These are phyloP conservation scores for Irineochytrium annulatum DNA, from an alignment of 192 early-diverging fungal genomes.

Conservation along the genomic window DNA sequence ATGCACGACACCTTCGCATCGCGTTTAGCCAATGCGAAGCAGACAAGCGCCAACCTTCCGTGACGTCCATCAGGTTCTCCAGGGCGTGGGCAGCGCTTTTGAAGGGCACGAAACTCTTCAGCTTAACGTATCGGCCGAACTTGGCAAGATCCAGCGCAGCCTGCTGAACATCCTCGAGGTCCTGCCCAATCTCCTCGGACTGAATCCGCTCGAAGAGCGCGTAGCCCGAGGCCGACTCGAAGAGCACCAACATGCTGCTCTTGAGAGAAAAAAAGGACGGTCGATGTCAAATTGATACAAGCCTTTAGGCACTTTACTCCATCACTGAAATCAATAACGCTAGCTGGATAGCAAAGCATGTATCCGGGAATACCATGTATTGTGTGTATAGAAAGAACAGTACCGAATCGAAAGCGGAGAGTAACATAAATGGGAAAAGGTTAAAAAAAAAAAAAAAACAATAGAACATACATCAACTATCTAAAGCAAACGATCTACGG, in stretches of 20 bases:
- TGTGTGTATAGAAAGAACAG: no score
- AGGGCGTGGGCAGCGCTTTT: constrained; percentile 94
- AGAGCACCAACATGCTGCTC: constrained; percentile 65
- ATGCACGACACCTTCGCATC: constrained; percentile 71
- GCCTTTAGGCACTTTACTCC: no score
- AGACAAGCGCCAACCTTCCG: constrained; percentile 72
- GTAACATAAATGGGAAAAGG: no score
- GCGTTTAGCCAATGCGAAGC: neutral
- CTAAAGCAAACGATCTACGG: no score
- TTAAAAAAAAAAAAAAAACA: no score
- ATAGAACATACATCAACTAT: no score
- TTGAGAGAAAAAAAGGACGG: no score
- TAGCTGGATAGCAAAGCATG: no score
- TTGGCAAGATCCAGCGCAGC: constrained; percentile 78
- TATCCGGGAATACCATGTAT: no score
- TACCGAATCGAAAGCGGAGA: no score
- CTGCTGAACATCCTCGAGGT: constrained; percentile 83
- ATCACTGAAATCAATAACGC: no score
- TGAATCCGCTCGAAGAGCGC: constrained; percentile 91
- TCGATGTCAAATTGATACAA: no score
- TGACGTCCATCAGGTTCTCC: constrained; percentile 97
- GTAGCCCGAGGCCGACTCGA: constrained; percentile 95
- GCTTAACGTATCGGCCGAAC: constrained; percentile 86
- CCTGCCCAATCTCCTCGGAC: constrained; percentile 92
- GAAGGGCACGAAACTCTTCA: constrained; percentile 96